phyloP scores from a whole-genome alignment of 192 early-diverging fungal genomes.

The Entrophospora sp. region DNA sequence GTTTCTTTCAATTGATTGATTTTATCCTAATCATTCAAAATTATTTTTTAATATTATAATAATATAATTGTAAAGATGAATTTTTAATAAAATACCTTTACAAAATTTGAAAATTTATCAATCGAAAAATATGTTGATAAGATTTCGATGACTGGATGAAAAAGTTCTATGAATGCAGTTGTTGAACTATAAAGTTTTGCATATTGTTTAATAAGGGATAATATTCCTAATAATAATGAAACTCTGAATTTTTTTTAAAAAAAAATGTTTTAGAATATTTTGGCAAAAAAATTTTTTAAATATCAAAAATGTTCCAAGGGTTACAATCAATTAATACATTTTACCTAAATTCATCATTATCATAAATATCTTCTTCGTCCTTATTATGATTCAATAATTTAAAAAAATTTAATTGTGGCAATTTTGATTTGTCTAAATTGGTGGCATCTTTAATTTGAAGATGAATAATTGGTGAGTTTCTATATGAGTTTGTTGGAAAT shows the following conservation, averaged over 20 bases:
- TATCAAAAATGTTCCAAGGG: too few species aligned
- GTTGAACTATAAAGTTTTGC: conserved; percentile 47
- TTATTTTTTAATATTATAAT: neutral
- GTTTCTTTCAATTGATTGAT: conserved; percentile 26
- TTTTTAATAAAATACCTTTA: conserved; percentile 22
- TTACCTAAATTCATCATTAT: conserved; percentile 7
- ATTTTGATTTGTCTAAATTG: conserved; percentile 18
- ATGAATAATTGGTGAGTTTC: too few species aligned
- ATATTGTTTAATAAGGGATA: conserved; percentile 37
- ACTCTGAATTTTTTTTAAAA: conserved; percentile 20
- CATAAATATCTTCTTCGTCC: neutral
- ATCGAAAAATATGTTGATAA: conserved; percentile 3
- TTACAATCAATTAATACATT: too few species aligned
- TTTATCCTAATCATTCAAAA: conserved; percentile 22
- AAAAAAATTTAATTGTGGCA: conserved; percentile 28
- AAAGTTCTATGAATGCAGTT: conserved; percentile 55
- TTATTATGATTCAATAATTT: conserved; percentile 18
- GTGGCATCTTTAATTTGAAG: conserved; percentile 30
- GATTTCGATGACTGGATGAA: conserved; percentile 19
- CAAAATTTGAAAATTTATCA: conserved; percentile 21
- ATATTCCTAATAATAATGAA: conserved; percentile 29
- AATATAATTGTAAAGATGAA: neutral
- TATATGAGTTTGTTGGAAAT: too few species aligned
- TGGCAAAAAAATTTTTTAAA: neutral
- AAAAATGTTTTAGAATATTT: neutral